These are phyloP conservation scores for Funneliformis mosseae DNA, from an alignment of 192 early-diverging fungal species.

Conservation along the genomic window DNA sequence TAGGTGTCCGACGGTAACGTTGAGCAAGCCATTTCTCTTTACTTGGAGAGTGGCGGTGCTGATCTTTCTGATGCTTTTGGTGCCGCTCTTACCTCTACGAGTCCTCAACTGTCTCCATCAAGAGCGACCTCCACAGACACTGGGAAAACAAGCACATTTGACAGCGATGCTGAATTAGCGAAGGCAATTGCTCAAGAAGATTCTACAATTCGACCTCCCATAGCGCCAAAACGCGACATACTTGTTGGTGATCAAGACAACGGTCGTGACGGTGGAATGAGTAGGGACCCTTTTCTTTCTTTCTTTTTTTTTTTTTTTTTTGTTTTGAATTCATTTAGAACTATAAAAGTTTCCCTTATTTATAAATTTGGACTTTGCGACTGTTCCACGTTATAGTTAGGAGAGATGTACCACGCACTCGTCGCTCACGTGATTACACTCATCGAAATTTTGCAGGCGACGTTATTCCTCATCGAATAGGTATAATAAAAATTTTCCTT, in stretches of 20 bases:
- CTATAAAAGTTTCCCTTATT: not conserved
- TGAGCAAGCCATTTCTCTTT: slow-evolving; percentile 80
- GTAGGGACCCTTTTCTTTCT: slow-evolving; percentile 34
- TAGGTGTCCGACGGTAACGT: slow-evolving; percentile 68
- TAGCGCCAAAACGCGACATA: slow-evolving; percentile 79
- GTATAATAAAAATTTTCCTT: not conserved
- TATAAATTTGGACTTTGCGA: not conserved
- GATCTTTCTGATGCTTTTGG: slow-evolving; percentile 39
- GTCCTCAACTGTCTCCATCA: slow-evolving; percentile 32
- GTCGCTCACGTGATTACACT: not conserved
- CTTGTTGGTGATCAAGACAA: slow-evolving; percentile 57
- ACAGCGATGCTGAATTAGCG: slow-evolving; percentile 56
- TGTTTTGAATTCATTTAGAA: not conserved
- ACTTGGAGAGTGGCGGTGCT: slow-evolving; percentile 76
- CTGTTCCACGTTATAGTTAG: not conserved
- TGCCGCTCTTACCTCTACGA: not conserved
- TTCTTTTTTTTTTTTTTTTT: not conserved
- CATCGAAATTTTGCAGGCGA: not conserved
- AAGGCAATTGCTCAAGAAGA: slow-evolving; percentile 53
- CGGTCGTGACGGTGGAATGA: slow-evolving; percentile 12
- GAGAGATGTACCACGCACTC: not conserved
- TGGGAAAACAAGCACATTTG: slow-evolving; percentile 28
- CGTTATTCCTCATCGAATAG: not conserved
- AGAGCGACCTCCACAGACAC: slow-evolving; percentile 19
- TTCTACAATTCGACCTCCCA: slow-evolving; percentile 72